Evolutionary conservation across 2,329 filamentous ascomycete species (phyloP), one percentile per base, ranked within the genome.

Genomic region (Xylariales sp.): DNA sequence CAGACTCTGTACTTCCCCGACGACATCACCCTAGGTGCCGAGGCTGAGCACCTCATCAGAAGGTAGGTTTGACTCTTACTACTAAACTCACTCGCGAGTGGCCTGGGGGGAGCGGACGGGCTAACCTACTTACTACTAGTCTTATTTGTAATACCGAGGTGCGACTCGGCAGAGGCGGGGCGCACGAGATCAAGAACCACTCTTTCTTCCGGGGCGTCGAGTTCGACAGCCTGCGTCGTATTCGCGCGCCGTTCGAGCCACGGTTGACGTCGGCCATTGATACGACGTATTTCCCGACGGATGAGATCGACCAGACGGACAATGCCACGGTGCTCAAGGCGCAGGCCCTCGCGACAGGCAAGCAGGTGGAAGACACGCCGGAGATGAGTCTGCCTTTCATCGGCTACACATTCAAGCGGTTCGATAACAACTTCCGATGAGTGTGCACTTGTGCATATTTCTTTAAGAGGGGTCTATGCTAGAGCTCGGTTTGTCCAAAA

Each of bases 311-410:
- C 75, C 95, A 98, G 84, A 95, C 94, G 63, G 94, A 97, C 80
- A 97, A 94, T 71, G 93, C 92, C 64, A 96, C 94, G 30, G 87
- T 93, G 72, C 87, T 97, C 76, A 92, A 93, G 79, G 93, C 93
- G 23, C 93, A 97, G 80, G 93, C 93, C 57, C 87, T 91, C 71
- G 90, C 91, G 68, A 86, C 90, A 75, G 89, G 89, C 59, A 86
- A 86, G 64, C 80, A 80, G 71, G 84, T 86, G 9, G 93, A 95
- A 74, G 92, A 97, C 79, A 91, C 93, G 71, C 93, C 94, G 3
- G 95, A 97, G 82, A 94, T 97, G 89, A 97, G 93, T 82, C 83
- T 99, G 82, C 96, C 96, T 3, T 99, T 97, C 80, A 96, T 97
- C 75, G 93, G 93, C 43, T 97, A 97, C 81, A 97, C 96, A 8